Evolutionary conservation across 192 early-diverging fungal species (phyloP), one percentile per base, ranked within the genome.

Genomic region (Entomortierella parvispora): DNA sequence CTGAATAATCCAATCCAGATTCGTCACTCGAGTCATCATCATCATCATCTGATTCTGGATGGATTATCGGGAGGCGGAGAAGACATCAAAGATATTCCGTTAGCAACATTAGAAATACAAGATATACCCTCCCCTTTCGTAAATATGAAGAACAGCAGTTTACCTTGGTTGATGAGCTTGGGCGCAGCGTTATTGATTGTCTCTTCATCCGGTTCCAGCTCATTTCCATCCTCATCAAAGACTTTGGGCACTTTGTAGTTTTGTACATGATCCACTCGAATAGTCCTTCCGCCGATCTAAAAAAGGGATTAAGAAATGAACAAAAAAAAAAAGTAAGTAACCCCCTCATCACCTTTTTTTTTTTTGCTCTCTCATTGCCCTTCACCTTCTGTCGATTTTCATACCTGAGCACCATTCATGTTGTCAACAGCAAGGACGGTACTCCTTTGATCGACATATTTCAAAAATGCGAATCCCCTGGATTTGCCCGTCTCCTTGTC

Each of bases 381-480:
- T 4, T 49, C 44, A 32, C 11, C 25, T 46, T 33, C 10, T 2
- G 29, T 3, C 45, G 55, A 56, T 15, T 59, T 60, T 34, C 18
- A 70, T 80, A 87, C 85, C 74, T 88, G 84, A 45, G 80, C 80
- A 8, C 95, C 95, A 75, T 96, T 96, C 34, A 99, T 85, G 79
- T 99, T 99, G 81, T 99, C 97, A 6, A 99, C 97, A 0, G 95
- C 94, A 37, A 99, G 83, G 1, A 95, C 80, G 4, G 96, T 98
- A 56, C 89, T 91, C 54, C 93, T 77, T 71, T 98, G 95, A 85
- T 98, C 95, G 67, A 96, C 92, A 81, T 96, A 98, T 66, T 93
- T 92, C 20, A 98, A 61, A 70, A 98, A 98, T 7, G 85, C 89
- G 81, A 87, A 97, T 6, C 96, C 96, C 52, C 90, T 92, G 46